phyloP scores from a whole-genome alignment of 495 filamentous ascomycete species.

The Rhizodiscina lignyota region DNA sequence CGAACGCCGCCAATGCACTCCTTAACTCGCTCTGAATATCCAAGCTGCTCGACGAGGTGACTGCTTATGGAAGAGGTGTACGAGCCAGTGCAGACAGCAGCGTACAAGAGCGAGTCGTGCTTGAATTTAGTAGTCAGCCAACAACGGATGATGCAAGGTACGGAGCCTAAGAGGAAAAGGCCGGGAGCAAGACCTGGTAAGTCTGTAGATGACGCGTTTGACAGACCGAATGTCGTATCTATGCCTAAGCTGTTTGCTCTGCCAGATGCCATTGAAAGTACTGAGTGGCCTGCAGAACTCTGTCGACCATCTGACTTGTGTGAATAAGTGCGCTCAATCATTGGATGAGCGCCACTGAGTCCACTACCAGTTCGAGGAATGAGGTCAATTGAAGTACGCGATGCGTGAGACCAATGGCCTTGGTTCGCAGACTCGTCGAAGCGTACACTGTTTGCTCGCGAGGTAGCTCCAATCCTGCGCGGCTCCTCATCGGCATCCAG shows the following conservation, averaged over 20 bases:
- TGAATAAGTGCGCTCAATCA: slow-evolving; percentile 79
- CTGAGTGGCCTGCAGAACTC: slow-evolving; percentile 74
- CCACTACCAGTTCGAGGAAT: slow-evolving; percentile 66
- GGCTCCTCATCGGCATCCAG: slow-evolving; percentile 85
- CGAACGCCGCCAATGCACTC: slow-evolving; percentile 41
- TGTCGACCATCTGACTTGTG: slow-evolving; percentile 95
- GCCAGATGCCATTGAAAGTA: slow-evolving; percentile 46
- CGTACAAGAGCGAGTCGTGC: slow-evolving; percentile 73
- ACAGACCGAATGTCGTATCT: slow-evolving; percentile 51
- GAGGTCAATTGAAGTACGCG: slow-evolving; percentile 63
- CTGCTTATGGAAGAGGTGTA: slow-evolving; percentile 65
- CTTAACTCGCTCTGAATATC: slow-evolving; percentile 48
- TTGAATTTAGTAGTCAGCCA: slow-evolving; percentile 82
- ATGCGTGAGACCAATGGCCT: slow-evolving; percentile 70
- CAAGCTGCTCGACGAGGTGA: slow-evolving; percentile 53
- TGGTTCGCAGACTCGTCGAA: slow-evolving; percentile 95
- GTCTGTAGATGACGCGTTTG: slow-evolving; percentile 46
- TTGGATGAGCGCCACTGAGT: slow-evolving; percentile 61
- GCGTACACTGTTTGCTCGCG: slow-evolving; percentile 92
- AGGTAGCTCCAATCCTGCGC: slow-evolving; percentile 56
- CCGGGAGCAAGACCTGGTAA: slow-evolving; percentile 62
- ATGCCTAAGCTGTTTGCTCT: slow-evolving; percentile 71
- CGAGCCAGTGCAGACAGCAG: slow-evolving; percentile 81
- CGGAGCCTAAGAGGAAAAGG: slow-evolving; percentile 65
- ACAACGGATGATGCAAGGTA: slow-evolving; percentile 87